Conservation (phyloP, 352 stramenopile species). For the Phytopythium vexans region DNA sequence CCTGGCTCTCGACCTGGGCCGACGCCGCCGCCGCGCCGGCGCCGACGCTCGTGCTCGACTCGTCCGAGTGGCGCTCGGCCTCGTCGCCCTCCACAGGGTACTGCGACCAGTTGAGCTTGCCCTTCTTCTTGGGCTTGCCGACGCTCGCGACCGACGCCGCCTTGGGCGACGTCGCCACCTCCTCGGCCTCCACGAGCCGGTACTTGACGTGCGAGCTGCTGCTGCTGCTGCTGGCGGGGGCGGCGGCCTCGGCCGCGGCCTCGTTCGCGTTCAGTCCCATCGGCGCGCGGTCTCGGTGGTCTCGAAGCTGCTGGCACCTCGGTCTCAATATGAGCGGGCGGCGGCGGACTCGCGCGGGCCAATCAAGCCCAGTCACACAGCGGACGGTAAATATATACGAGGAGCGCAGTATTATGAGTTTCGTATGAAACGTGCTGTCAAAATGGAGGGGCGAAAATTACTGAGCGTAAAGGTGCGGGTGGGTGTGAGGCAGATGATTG, state of each 20-base stretch:
- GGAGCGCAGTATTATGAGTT: no score
- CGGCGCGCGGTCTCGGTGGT: not conserved
- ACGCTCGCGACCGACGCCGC: conserved; percentile 1
- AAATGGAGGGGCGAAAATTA: no score
- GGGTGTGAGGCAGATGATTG: no score
- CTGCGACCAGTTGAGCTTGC: conserved; percentile 77
- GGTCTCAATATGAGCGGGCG: no score
- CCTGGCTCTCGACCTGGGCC: not conserved
- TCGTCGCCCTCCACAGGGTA: conserved; percentile 50
- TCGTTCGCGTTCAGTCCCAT: conserved; percentile 5
- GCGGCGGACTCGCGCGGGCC: no score
- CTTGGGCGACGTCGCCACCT: conserved; percentile 48
- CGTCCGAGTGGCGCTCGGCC: conserved; percentile 10
- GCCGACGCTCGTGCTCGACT: conserved; percentile 15
- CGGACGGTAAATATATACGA: no score
- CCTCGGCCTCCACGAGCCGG: conserved; percentile 77
- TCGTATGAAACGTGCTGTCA: no score
- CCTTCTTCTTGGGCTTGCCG: conserved; percentile 45
- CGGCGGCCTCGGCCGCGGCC: not conserved
- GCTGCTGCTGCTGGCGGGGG: conserved; percentile 18
- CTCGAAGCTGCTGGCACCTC: not conserved
- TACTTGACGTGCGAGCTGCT: conserved; percentile 57
- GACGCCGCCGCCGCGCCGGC: conserved; percentile 7
- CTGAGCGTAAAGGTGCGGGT: no score
- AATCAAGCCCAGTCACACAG: no score